Conservation (phyloP, 208 protist species). For the Acanthamoeba sp. region DNA sequence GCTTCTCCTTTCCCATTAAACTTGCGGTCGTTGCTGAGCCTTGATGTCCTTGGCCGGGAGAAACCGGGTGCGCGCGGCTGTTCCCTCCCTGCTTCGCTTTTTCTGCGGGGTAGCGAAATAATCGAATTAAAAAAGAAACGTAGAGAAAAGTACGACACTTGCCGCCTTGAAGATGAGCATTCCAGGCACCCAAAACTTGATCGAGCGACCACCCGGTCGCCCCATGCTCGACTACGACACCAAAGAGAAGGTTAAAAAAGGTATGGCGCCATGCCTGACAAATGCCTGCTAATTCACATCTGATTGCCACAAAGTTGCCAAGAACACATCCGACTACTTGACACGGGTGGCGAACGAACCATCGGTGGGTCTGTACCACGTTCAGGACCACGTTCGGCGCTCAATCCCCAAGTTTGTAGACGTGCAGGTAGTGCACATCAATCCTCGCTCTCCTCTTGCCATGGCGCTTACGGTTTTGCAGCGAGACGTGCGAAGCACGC, state of each 20-base stretch:
- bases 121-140: neutral
- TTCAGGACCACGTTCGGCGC: slow-evolving; percentile 33
- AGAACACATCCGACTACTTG: slow-evolving; percentile 35
- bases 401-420: slow-evolving; percentile 56
- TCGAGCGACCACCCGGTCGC: neutral
- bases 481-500: slow-evolving; percentile 15
- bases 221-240: neutral
- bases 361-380: slow-evolving; percentile 50
- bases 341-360: slow-evolving; percentile 47
- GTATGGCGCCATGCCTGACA: neutral
- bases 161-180: neutral
- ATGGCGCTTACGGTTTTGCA: neutral
- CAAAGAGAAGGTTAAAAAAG: slow-evolving; percentile 18
- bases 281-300: too few relatives aligned
- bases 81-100: too few relatives aligned
- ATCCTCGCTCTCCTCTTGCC: neutral
- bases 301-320: too few relatives aligned
- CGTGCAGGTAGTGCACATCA: neutral
- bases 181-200: neutral
- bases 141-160: neutral
- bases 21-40: neutral
- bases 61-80: too few relatives aligned
- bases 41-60: too few relatives aligned
- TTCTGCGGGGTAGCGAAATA: neutral
- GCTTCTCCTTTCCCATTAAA: neutral